Conservation (phyloP, 768 basidiomycete species). For the Fistulinella prunicolor region DNA sequence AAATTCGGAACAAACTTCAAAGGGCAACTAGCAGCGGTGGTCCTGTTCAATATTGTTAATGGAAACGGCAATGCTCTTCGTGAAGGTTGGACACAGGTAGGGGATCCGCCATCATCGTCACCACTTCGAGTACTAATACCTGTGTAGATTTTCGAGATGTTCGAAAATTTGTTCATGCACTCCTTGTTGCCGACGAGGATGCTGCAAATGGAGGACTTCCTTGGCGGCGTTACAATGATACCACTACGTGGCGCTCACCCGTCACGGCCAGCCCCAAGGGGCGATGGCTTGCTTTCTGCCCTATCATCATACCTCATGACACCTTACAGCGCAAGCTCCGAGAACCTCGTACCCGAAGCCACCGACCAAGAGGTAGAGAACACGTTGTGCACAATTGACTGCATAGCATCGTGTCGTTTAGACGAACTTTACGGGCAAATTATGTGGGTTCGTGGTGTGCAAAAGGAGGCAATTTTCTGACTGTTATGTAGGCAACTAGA, state of each 20-base stretch:
- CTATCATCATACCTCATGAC: slow-evolving; percentile 96
- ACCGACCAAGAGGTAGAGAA: slow-evolving; percentile 91
- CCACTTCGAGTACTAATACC: slow-evolving; percentile 1
- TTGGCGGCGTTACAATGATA: slow-evolving; percentile 91
- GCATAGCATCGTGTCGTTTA: slow-evolving; percentile 87
- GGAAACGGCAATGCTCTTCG: slow-evolving; percentile 91
- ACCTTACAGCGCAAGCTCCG: slow-evolving; percentile 75
- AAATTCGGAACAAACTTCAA: slow-evolving; percentile 94
- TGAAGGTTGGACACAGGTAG: slow-evolving; percentile 91
- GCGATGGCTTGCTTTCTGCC: slow-evolving; percentile 90
- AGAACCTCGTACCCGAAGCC: slow-evolving; percentile 81
- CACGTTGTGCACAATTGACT: slow-evolving; percentile 93
- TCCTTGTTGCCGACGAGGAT: slow-evolving; percentile 86
- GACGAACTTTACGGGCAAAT: slow-evolving; percentile 95
- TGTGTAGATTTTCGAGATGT: slow-evolving; percentile 93
- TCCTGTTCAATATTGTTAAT: slow-evolving; percentile 96
- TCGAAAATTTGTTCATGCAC: slow-evolving; percentile 92
- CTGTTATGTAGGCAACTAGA: slow-evolving; percentile 63
- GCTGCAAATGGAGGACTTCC: slow-evolving; percentile 98
- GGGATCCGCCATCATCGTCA: slow-evolving; percentile 7
- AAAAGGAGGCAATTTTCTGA: slow-evolving; percentile 18
- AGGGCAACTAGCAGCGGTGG: slow-evolving; percentile 93
- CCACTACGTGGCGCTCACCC: slow-evolving; percentile 79
- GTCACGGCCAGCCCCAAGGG: slow-evolving; percentile 56
- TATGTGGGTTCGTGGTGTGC: slow-evolving; percentile 57